Percentiles rank a stretch among this genome's conserved stretches.
These are phyloP conservation scores for Heliosperma pusillum DNA, from an alignment of 148 eudicot species.

Conservation along the genomic window DNA sequence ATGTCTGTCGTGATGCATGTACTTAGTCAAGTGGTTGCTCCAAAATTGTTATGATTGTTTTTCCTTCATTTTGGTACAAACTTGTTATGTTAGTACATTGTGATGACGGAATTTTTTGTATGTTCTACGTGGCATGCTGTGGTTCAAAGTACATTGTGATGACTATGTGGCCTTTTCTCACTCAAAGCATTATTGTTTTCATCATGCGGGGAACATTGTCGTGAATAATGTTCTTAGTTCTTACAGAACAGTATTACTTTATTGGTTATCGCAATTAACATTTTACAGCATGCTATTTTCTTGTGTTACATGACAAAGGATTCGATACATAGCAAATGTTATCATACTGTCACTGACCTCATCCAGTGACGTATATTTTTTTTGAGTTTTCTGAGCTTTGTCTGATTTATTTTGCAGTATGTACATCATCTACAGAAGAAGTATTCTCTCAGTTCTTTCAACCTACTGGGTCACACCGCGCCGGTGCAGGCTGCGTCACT, in stretches of 20 bases:
- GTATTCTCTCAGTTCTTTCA: constrained; percentile 66
- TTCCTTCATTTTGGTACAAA: too few species aligned
- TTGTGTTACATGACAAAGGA: background rate
- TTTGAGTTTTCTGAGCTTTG: background rate
- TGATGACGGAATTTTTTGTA: too few species aligned
- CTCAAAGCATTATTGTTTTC: background rate
- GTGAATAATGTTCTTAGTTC: background rate
- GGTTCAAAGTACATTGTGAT: too few species aligned
- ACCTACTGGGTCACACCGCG: constrained; percentile 67
- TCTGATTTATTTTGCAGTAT: constrained; percentile 38
- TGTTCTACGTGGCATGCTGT: too few species aligned
- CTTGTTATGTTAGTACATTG: too few species aligned
- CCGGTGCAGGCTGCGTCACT: constrained; percentile 66
- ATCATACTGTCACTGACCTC: background rate
- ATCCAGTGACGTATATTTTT: background rate
- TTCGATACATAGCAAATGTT: too few species aligned
- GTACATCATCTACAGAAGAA: constrained; percentile 63
- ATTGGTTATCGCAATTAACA: background rate
- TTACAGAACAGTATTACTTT: background rate
- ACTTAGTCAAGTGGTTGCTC: background rate
- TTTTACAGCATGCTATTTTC: background rate
- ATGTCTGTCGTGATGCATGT: background rate
- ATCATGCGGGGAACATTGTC: background rate
- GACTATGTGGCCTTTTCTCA: background rate
- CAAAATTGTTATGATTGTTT: too few species aligned